Base-by-base conservation (phyloP, 1,139 yeast species). In the Suhomyces chickasaworum region DNA sequence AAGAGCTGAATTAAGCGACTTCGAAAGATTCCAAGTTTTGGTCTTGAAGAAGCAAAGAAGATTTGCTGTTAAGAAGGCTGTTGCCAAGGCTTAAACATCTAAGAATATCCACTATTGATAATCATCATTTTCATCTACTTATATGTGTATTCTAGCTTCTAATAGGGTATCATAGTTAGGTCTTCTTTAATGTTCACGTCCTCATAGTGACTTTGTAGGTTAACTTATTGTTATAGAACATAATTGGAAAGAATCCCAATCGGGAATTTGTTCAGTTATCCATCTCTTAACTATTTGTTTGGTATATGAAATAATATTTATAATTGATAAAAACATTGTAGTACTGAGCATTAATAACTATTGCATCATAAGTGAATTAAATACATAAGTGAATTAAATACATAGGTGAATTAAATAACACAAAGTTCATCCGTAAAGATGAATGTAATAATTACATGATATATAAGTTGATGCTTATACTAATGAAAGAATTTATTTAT, bases 1-100 rank as follows among this genome's bases (percentile, higher is more conserved):
- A 77, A 89, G 99, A 84, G 77, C 95, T 66, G 80, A 86, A 71
- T 86, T 95, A 74, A 73, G 93, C 64, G 99, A 93, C 80, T 93
- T 93, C 69, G 97, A 93, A 83, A 91, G 99, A 86, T 93, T 93
- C 97, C 97, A 93, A 84, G 99, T 91, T 66, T 74, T 88, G 75
- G 95, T 89, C 65, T 86, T 89, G 76, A 91, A 88, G 88, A 93
- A 90, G 85, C 97, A 91, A 84, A 89, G 89, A 80, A 87, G 93
- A 81, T 85, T 75, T 73, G 90, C 93, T 77, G 91, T 91, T 70
- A 88, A 87, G 82, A 91, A 89, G 66, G 76, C 77, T 64, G 68
- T 73, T 53, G 65, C 64, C 53, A 60, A 61, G 62, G 64, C 64
- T 52, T 61, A 61, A 56, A 55, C 58, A 43, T 20, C 41, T 29